A percentile compares a stretch with the other conserved stretches of the same genome.
These are phyloP conservation scores for Trichoderma sp. DNA, from an alignment of 2,329 filamentous ascomycete species.

Conservation along the genomic window DNA sequence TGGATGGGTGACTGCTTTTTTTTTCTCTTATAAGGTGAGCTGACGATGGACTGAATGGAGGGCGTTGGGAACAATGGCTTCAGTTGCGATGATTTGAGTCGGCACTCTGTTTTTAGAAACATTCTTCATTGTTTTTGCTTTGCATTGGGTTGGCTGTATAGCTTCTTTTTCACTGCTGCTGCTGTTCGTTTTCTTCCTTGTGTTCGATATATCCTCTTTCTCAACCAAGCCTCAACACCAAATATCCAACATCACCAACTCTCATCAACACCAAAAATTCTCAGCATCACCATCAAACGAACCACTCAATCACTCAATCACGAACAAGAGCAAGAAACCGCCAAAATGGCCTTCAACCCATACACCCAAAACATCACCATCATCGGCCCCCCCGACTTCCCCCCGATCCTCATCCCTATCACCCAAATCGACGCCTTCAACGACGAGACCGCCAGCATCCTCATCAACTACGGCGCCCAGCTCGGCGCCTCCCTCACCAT, in stretches of 20 bases:
- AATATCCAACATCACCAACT: neutral
- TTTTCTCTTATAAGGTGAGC: neutral
- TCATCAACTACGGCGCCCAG: conserved; percentile 67
- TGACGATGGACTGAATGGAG: neutral
- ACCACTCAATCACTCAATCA: neutral
- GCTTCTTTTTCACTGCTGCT: neutral
- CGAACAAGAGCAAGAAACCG: neutral
- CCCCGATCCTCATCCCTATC: conserved; percentile 33
- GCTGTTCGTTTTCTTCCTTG: neutral
- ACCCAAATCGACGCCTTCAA: conserved; percentile 33
- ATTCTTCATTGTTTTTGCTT: neutral
- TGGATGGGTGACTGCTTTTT: neutral
- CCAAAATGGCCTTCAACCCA: conserved; percentile 34
- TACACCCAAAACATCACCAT: conserved; percentile 38
- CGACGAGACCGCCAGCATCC: conserved; percentile 34
- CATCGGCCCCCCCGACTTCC: conserved; percentile 21
- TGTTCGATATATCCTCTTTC: neutral
- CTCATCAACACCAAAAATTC: neutral
- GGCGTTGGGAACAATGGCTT: neutral
- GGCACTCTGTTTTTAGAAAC: neutral
- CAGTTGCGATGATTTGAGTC: neutral
- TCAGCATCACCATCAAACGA: neutral
- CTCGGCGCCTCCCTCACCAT: conserved; percentile 66
- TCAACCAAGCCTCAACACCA: conserved; percentile 3
- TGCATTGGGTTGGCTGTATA: neutral